A percentile compares a stretch with the other conserved stretches of the same genome.
phyloP scores from a whole-genome alignment of 805 yeast species.

The Candida patagonica region DNA sequence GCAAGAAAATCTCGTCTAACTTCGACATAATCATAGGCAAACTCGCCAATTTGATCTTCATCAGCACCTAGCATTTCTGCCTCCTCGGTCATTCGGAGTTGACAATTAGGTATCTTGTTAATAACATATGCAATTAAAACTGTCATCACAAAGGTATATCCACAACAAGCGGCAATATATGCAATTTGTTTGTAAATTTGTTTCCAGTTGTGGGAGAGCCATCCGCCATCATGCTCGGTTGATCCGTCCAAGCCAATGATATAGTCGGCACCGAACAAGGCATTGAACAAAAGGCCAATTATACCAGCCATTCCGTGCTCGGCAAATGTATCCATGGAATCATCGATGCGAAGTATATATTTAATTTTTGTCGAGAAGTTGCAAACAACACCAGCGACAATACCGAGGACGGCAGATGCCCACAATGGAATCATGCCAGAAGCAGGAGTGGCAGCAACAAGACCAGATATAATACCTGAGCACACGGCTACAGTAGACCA shows the following conservation, averaged over 20 bases:
- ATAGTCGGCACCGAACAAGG: constrained; percentile 75
- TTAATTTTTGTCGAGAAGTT: constrained; percentile 85
- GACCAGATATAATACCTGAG: constrained; percentile 91
- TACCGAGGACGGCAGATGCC: constrained; percentile 81
- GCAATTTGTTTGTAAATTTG: constrained; percentile 89
- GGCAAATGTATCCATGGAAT: constrained; percentile 90
- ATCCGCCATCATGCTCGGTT: constrained; percentile 82
- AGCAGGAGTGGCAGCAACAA: constrained; percentile 95
- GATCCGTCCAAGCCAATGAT: constrained; percentile 87
- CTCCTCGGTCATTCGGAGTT: constrained; percentile 69
- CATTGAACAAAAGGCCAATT: constrained; percentile 78
- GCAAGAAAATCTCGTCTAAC: constrained; percentile 73
- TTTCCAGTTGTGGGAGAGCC: constrained; percentile 83
- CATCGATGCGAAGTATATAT: constrained; percentile 74
- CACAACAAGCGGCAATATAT: constrained; percentile 63
- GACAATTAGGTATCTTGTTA: constrained; percentile 71
- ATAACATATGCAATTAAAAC: constrained; percentile 64
- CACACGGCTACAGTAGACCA: constrained; percentile 95
- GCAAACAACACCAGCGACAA: constrained; percentile 73
- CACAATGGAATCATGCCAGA: constrained; percentile 87
- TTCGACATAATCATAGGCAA: constrained; percentile 97
- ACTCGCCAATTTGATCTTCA: constrained; percentile 96
- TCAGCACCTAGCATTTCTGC: constrained; percentile 89
- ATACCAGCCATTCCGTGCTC: constrained; percentile 98
- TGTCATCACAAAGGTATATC: constrained; percentile 69